Percentiles rank a stretch among this genome's conserved stretches.
Evolutionary conservation across 2,329 filamentous ascomycete genomes (phyloP).

Genomic region (Onygenales sp.): DNA sequence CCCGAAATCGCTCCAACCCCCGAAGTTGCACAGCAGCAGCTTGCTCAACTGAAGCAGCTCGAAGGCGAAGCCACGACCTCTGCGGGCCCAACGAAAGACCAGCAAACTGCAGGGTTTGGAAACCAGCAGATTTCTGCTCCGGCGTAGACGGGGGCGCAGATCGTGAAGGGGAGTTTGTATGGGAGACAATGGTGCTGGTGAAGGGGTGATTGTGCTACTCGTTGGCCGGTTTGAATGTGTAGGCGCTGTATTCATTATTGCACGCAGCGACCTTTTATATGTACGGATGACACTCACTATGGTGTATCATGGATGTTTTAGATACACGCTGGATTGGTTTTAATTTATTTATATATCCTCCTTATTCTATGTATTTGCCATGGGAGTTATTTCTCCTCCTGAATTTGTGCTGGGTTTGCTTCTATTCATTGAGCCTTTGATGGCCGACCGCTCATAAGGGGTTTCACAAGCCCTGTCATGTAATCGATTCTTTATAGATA

Average conservation of each 20-base stretch:
- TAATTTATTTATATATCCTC: neutral
- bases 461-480: too few species aligned
- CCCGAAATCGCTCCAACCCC: constrained; percentile 36
- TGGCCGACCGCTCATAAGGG: too few species aligned
- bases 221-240: neutral
- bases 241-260: neutral
- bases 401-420: too few species aligned
- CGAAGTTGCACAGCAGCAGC: constrained; percentile 28
- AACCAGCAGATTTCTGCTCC: constrained; percentile 1
- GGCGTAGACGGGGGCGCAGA: neutral
- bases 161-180: neutral
- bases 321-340: neutral
- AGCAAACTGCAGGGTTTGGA: constrained; percentile 1
- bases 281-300: neutral
- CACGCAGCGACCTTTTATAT: neutral
- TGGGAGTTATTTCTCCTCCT: neutral
- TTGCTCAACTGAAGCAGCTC: constrained; percentile 26
- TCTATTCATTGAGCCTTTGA: too few species aligned
- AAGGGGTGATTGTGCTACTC: too few species aligned
- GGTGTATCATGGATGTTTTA: neutral
- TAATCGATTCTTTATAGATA: too few species aligned
- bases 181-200: neutral
- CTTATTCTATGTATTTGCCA: neutral
- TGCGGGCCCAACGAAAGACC: constrained; percentile 1
- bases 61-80: constrained; percentile 6